A percentile compares a stretch with the other conserved stretches of the same genome.
These are phyloP conservation scores for Sporothrix luriei DNA, from an alignment of 2,329 filamentous ascomycete genomes.

Conservation along the genomic window DNA sequence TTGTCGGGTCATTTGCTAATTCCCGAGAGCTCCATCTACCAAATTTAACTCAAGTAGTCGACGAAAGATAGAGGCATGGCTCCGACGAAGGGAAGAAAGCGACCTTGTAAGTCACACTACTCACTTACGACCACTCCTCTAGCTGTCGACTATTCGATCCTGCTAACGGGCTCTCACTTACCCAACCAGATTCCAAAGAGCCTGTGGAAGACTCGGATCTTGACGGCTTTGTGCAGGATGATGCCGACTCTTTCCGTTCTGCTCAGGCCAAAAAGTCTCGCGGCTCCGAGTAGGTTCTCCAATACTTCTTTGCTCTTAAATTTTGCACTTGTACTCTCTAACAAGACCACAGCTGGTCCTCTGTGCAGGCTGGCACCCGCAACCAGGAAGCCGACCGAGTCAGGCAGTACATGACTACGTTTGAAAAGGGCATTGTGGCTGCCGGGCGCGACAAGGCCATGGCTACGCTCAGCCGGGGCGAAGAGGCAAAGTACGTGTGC, in stretches of 20 bases:
- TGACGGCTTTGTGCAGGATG: background rate
- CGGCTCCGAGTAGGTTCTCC: slow-evolving; percentile 2
- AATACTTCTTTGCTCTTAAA: no score
- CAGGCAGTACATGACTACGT: slow-evolving; percentile 32
- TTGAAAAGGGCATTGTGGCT: slow-evolving; percentile 28
- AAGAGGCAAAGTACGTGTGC: slow-evolving; percentile 25
- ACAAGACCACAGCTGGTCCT: slow-evolving; percentile 22
- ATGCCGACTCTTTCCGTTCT: background rate
- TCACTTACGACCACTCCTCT: background rate
- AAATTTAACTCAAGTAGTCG: background rate
- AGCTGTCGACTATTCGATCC: no score
- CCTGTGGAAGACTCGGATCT: slow-evolving; percentile 13
- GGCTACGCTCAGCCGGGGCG: slow-evolving; percentile 20
- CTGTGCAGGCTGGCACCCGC: slow-evolving; percentile 31
- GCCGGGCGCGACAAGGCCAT: slow-evolving; percentile 25
- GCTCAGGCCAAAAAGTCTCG: slow-evolving; percentile 6
- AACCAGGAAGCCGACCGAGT: slow-evolving; percentile 34
- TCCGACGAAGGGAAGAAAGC: slow-evolving; percentile 27
- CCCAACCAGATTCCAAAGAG: background rate
- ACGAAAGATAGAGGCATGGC: slow-evolving; percentile 17
- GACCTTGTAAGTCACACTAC: slow-evolving; percentile 22
- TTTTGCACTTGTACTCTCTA: background rate
- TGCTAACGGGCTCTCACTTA: background rate
- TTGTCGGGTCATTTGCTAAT: background rate
- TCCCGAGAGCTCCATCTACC: background rate